Conservation (phyloP, 305 asterid genomes). For the Fraxinus greggii region DNA sequence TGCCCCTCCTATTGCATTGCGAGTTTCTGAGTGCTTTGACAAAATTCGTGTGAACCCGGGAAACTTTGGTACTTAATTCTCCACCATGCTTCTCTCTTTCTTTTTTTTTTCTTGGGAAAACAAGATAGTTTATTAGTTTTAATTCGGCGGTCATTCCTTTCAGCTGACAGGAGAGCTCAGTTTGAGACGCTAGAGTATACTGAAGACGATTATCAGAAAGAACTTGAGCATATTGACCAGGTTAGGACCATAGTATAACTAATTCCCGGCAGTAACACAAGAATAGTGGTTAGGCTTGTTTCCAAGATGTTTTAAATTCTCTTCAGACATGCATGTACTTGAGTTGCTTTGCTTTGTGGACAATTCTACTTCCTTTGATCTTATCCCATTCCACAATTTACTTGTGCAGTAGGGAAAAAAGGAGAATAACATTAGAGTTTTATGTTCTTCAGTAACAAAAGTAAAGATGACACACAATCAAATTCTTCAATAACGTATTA, state of each 20-base stretch:
- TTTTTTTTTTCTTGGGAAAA: not conserved
- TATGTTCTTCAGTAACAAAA: not conserved
- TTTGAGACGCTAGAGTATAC: slow-evolving; percentile 90
- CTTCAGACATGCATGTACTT: not conserved
- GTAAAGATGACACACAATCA: not conserved
- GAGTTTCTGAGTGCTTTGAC: slow-evolving; percentile 96
- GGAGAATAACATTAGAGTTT: not conserved
- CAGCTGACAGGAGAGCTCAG: slow-evolving; percentile 99
- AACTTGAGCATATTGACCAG: slow-evolving; percentile 77
- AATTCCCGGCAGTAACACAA: slow-evolving; percentile 1
- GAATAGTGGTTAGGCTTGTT: not conserved
- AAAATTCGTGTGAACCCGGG: slow-evolving; percentile 99
- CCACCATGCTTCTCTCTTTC: slow-evolving; percentile 11
- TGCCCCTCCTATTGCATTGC: slow-evolving; percentile 89
- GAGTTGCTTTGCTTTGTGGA: not conserved
- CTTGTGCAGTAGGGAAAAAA: not conserved
- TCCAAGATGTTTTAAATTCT: slow-evolving; percentile 4
- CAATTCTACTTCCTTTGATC: not conserved
- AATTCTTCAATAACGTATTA: not conserved
- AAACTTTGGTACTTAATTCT: slow-evolving; percentile 70
- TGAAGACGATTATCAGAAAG: slow-evolving; percentile 95
- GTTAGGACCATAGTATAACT: slow-evolving; percentile 28
- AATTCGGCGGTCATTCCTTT: slow-evolving; percentile 31
- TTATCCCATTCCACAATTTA: not conserved
- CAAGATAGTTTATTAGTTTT: not conserved